Base-by-base conservation (phyloP, 1,284 basidiomycete genomes). In the Ganoderma meredithae region DNA sequence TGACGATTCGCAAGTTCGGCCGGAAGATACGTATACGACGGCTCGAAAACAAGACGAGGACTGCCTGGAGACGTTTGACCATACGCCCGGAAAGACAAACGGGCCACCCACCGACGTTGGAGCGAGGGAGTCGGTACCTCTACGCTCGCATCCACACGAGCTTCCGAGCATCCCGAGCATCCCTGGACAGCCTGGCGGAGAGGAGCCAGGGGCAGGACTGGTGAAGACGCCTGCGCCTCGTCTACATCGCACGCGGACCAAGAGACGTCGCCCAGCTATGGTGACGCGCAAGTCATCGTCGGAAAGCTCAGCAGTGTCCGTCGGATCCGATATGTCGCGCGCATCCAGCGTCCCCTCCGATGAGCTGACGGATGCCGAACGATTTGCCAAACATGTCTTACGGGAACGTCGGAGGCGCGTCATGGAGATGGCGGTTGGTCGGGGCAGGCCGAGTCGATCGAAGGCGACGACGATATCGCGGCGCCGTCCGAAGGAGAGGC, bases 331-430 rank as follows among this genome's bases (percentile, higher is more conserved):
- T 17, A 79, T 79, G 76, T 79, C 79, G 27, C 73, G 78, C 22
- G 61, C 69, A 36, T 76, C 75, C 5, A 77, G 69, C 64, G 55
- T 65, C 55, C 33, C 59, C 65, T 66, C 79, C 43, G 77, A 72
- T 27, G 67, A 66, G 36, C 67, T 80, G 55, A 79, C 80, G 8
- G 76, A 76, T 60, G 77, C 77, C 36, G 83, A 84, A 43, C 70
- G 77, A 41, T 79, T 77, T 15, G 82, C 82, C 55, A 77, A 75
- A 66, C 74, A 72, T 39, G 77, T 80, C 47, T 69, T 84, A 62
- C 71, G 79, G 63, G 81, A 81, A 63, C 74, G 83, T 62, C 76
- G 80, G 39, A 73, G 73, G 68, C 78, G 69, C 43, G 65, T 75
- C 9, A 67, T 73, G 71, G 74, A 73, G 58, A 73, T 73, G 71